Evolutionary conservation across 2,329 filamentous ascomycete species (phyloP).

Genomic region (Fusarium graminum): DNA sequence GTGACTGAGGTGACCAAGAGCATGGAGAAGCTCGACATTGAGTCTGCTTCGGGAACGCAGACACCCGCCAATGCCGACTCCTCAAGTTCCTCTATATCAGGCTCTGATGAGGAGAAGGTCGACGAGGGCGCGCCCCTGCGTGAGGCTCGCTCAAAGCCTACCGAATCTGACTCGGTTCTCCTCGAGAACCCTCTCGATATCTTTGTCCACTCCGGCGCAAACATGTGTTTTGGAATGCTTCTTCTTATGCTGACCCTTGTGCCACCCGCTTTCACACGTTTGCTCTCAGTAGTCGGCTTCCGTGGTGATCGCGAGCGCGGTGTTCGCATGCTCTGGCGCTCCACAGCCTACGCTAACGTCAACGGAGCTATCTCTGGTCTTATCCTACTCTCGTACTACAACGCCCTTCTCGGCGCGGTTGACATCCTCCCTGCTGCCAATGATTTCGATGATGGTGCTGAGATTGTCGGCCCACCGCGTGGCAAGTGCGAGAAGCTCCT

Average conservation of each 20-base stretch:
- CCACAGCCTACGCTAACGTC: constrained; percentile 85
- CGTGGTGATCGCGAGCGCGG: constrained; percentile 87
- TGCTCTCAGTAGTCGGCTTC: constrained; percentile 92
- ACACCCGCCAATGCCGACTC: constrained; percentile 55
- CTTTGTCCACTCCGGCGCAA: constrained; percentile 90
- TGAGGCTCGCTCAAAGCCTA: constrained; percentile 52
- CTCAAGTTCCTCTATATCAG: constrained; percentile 36
- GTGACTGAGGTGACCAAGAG: constrained; percentile 47
- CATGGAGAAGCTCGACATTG: constrained; percentile 53
- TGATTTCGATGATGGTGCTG: constrained; percentile 67
- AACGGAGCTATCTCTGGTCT: constrained; percentile 92
- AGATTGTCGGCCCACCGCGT: constrained; percentile 78
- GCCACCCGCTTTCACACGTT: constrained; percentile 87
- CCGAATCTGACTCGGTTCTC: constrained; percentile 69
- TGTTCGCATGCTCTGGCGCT: constrained; percentile 89
- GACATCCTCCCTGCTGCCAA: constrained; percentile 80
- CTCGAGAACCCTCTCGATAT: constrained; percentile 83
- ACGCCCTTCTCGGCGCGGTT: constrained; percentile 84
- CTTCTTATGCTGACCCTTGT: constrained; percentile 92
- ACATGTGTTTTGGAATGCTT: constrained; percentile 89
- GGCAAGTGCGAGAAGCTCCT: constrained; percentile 77
- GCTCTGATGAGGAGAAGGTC: constrained; percentile 35
- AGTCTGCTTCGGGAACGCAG: constrained; percentile 55
- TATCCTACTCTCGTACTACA: constrained; percentile 87
- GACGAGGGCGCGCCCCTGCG: constrained; percentile 44